Base-by-base conservation (phyloP, 805 yeast genomes). In the Wickerhamomyces queroliae region DNA sequence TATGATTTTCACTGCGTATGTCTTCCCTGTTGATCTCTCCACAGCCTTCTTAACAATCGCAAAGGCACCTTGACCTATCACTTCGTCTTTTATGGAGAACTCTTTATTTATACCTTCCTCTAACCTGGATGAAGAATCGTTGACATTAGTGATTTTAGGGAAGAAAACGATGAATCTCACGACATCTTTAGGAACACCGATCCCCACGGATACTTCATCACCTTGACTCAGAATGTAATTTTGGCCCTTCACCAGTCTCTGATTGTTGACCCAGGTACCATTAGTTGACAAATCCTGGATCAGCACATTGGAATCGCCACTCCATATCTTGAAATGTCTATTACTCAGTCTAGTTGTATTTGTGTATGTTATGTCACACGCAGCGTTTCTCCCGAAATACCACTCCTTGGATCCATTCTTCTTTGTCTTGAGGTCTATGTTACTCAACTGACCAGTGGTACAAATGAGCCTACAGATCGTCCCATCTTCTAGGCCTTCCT, bases 51-150 rank as follows among this genome's bases (percentile, higher is more conserved):
- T 83, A 22, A 93, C 99, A 2, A 90, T 84, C 6, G 98, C 98
- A 71, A 91, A 91, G 9, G 98, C 98, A n/a, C 99, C 99, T 52
- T 88, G 93, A 1, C 99, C 99, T 2, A 91, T 85, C 13, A 86
- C 80, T 53, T 85, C 95, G 56, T 83, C 86, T 43, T 82, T 76
- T 17, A 91, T 77, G 12, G 86, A 83, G 60, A 81, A 93, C 52
- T 83, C 78, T 42, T 74, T 76, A 50, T 71, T 70, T 10, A 86
- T 78, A 1, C 90, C 89, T 21, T 38, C 47, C 20, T 53, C 50
- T 5, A 30, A 18, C 3, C 24, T 26, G 9, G 39, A 42, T 49
- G 61, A 36, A 41, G 43, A 30, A 20, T 41, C 35, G 22, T 40
- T 44, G n/a, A 17, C 16, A 15, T 21, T 17, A 2, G 33, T 24